Base-by-base conservation (phyloP, 83 land plant species). In the Picea abies region DNA sequence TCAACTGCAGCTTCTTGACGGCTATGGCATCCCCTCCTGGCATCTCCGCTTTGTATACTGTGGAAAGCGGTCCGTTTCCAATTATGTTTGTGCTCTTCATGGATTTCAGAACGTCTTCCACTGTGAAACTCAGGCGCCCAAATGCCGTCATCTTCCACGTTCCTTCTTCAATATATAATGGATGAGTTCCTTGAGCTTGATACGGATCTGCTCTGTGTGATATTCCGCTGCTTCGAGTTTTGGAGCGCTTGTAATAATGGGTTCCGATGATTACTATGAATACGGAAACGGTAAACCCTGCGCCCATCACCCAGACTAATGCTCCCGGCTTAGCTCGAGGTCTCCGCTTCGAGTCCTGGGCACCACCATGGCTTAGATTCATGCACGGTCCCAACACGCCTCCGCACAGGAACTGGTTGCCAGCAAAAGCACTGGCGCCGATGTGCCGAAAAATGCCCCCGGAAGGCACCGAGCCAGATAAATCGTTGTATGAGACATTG, bases 81-180 rank as follows among this genome's bases (percentile, higher is more conserved):
- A 35, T 35, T 37, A 37, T 37, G 4, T 37, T 37, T 37, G 39
- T 37, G 1, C 39, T 37, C 39, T 37, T 37, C 39, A 35, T 86
- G 84, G 92, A 90, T 10, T 91, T 89, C 49, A 96, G 76, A 19
- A 96, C 94, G 84, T 96, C 94, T 37, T 87, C 88, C 22, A 80
- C 87, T 9, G 83, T 90, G 86, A 91, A 90, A 2, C 83, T 86
- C 49, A 92, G 88, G 39, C 89, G 75, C 47, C 87, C 91, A 82
- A 92, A 94, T 4, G 91, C 83, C 1, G 90, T 90, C 47, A 94
- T 83, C 90, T 84, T 92, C 94, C 96, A 87, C 0, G 84, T 49
- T n/a, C 22, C 52, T 49, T 47, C 78, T 22, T 49, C 52, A 3
- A 44, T 49, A 1, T n/a, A 4, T 4, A 14, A 15, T 20, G 19